Base-by-base conservation (phyloP, 2,329 filamentous ascomycete genomes). In the Phoma sp. region DNA sequence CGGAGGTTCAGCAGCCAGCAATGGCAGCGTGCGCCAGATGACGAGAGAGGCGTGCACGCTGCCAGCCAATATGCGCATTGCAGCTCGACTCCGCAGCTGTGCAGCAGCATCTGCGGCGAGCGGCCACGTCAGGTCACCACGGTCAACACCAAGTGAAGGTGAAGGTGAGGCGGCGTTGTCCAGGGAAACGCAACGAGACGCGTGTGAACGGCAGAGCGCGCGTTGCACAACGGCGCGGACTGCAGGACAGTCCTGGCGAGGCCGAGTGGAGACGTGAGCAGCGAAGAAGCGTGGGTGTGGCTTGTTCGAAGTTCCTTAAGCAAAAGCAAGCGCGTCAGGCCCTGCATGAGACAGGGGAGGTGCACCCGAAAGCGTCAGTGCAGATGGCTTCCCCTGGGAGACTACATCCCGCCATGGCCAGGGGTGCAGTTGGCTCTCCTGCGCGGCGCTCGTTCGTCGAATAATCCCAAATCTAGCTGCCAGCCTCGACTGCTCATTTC, bases 281-380 rank as follows among this genome's bases (percentile, higher is more conserved):
- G 18, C 48, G 40, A 51, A 43, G 42, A 18, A 33, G 47, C 47
- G 37, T 47, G 43, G 34, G 12, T 48, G 45, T 45, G 51, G 51
- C 45, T 54, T 49, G 26, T 39, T 40, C 39, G 34, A 45, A 38
- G 26, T 30, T 12, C 30, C 34, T 18, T 26, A 48, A 48, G 51
- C 43, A 23, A 17, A 30, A 18, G 21, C 37, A 26, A 33, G 32
- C 42, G 47, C 47, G 38, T 38, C 47, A 28, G 43, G 25, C 51
- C 51, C 45, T 54, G 51, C 51, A 54, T 54, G 51, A 40, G 51
- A 46, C 51, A 54, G 51, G 51, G 51, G 46, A 54, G 51, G 51
- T 39, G 51, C 45, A 45, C 33, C 45, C 40, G 29, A 49, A 54
- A 25, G 34, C 33, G 45, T 48, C 45, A 29, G 45, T 11, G 17